These are phyloP conservation scores for Ganoderma multipileum DNA, from an alignment of 1,284 basidiomycete genomes.

Conservation along the genomic window DNA sequence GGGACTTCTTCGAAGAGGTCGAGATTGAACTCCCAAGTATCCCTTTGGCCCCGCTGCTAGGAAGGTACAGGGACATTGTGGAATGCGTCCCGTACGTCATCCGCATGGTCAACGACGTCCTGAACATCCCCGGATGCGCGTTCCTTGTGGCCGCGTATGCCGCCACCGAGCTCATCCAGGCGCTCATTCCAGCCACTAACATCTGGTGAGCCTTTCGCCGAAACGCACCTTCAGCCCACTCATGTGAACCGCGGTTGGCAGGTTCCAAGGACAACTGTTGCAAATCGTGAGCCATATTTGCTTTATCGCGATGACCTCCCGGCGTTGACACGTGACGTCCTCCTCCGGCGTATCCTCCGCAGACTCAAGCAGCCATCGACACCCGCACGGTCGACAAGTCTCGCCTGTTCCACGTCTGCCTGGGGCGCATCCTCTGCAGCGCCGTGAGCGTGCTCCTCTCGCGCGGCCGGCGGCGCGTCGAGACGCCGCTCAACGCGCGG, in stretches of 20 bases:
- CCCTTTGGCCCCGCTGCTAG: slow-evolving; percentile 49
- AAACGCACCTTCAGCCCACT: slow-evolving; percentile 45
- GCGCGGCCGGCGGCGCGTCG: slow-evolving; percentile 47
- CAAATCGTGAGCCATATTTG: slow-evolving; percentile 3
- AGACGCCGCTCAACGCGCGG: slow-evolving; percentile 57
- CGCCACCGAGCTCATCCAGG: slow-evolving; percentile 48
- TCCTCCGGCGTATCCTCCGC: no score
- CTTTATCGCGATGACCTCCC: background rate
- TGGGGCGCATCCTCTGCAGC: slow-evolving; percentile 59
- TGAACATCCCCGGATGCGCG: slow-evolving; percentile 57
- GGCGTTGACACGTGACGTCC: background rate
- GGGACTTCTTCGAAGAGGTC: slow-evolving; percentile 76
- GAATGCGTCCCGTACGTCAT: slow-evolving; percentile 65
- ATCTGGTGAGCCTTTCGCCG: slow-evolving; percentile 52
- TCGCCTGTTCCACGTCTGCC: slow-evolving; percentile 62
- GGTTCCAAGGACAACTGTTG: background rate
- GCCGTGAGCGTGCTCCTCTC: slow-evolving; percentile 52
- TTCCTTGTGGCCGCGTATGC: slow-evolving; percentile 55
- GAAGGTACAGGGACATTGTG: slow-evolving; percentile 54
- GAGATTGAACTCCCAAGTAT: slow-evolving; percentile 45
- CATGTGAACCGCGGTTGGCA: background rate
- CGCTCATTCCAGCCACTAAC: slow-evolving; percentile 67
- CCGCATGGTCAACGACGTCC: slow-evolving; percentile 71
- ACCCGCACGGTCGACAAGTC: slow-evolving; percentile 65
- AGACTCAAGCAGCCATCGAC: slow-evolving; percentile 68